A percentile compares a stretch with the other conserved stretches of the same genome.
phyloP scores from a whole-genome alignment of 495 filamentous ascomycete species.

The Podospora didyma region DNA sequence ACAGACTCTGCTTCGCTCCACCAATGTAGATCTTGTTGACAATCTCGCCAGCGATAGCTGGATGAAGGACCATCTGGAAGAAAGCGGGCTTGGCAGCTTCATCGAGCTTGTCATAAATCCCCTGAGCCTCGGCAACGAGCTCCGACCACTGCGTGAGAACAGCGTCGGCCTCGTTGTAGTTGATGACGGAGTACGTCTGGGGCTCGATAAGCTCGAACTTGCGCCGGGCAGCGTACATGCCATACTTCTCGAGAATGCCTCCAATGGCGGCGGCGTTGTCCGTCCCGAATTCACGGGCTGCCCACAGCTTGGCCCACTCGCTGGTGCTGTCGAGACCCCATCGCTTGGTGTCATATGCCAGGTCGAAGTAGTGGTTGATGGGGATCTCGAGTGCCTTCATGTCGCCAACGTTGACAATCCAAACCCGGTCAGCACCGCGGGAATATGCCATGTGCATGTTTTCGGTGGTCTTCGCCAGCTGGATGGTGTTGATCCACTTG shows the following conservation, averaged over 20 bases:
- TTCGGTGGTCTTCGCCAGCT: slow-evolving; percentile 60
- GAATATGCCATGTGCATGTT: slow-evolving; percentile 60
- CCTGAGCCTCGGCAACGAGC: slow-evolving; percentile 51
- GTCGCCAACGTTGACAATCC: slow-evolving; percentile 76
- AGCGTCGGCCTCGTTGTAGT: slow-evolving; percentile 68
- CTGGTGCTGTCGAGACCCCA: slow-evolving; percentile 52
- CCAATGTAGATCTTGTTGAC: slow-evolving; percentile 59
- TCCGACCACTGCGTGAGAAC: slow-evolving; percentile 60
- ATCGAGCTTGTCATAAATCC: slow-evolving; percentile 51
- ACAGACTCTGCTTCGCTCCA: slow-evolving; percentile 58
- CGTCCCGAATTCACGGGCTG: slow-evolving; percentile 56
- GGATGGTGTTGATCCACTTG: slow-evolving; percentile 71
- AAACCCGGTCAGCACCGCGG: slow-evolving; percentile 61
- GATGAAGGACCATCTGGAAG: slow-evolving; percentile 69
- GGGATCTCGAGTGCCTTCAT: slow-evolving; percentile 67
- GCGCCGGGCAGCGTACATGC: slow-evolving; percentile 57
- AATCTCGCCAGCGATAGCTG: slow-evolving; percentile 58
- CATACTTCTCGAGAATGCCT: slow-evolving; percentile 56
- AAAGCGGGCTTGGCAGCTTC: slow-evolving; percentile 50
- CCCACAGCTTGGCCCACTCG: slow-evolving; percentile 56
- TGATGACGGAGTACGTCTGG: slow-evolving; percentile 58
- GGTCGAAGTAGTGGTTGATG: slow-evolving; percentile 62
- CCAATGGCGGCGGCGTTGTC: slow-evolving; percentile 47
- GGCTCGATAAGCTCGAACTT: slow-evolving; percentile 69
- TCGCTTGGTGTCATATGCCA: slow-evolving; percentile 58